phyloP scores from a whole-genome alignment of 371 early-diverging fungal genomes.

The Mucor sp. region DNA sequence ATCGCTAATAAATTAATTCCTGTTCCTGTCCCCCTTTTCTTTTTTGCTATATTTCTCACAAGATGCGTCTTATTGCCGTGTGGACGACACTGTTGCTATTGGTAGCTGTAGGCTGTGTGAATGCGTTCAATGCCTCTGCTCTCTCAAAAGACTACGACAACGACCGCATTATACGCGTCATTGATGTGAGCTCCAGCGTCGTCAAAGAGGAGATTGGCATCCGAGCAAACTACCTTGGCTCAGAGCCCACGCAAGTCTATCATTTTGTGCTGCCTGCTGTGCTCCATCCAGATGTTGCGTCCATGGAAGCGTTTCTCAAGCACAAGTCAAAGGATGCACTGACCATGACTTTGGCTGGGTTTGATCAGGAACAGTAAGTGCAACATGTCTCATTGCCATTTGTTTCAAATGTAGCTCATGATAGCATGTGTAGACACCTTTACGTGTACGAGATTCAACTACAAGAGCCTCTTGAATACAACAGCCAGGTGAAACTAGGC shows the following conservation, averaged over 20 bases:
- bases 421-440: slow-evolving; percentile 32
- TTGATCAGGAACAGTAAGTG: slow-evolving; percentile 24
- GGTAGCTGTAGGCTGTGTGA: neutral
- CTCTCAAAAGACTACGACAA: slow-evolving; percentile 47
- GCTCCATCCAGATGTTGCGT: slow-evolving; percentile 30
- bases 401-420: slow-evolving; percentile 6
- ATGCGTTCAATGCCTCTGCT: neutral
- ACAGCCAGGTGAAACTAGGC: slow-evolving; percentile 67
- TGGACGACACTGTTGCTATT: neutral
- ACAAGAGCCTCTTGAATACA: slow-evolving; percentile 52
- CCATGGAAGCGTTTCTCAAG: slow-evolving; percentile 46
- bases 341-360: slow-evolving; percentile 32
- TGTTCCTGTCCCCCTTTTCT: neutral
- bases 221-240: slow-evolving; percentile 49
- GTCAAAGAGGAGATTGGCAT: slow-evolving; percentile 63
- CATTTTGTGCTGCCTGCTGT: neutral
- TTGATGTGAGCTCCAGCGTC: slow-evolving; percentile 64
- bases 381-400: neutral
- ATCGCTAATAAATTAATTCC: neutral
- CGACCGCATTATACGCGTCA: slow-evolving; percentile 56
- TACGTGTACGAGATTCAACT: slow-evolving; percentile 67
- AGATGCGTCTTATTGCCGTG: neutral
- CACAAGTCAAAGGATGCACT: slow-evolving; percentile 43
- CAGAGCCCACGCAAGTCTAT: slow-evolving; percentile 14
- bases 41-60: neutral